Evolutionary conservation across 1,139 yeast species (phyloP), one percentile per base, ranked within the genome.

Genomic region (Yamadazyma kanchanaburiensis): DNA sequence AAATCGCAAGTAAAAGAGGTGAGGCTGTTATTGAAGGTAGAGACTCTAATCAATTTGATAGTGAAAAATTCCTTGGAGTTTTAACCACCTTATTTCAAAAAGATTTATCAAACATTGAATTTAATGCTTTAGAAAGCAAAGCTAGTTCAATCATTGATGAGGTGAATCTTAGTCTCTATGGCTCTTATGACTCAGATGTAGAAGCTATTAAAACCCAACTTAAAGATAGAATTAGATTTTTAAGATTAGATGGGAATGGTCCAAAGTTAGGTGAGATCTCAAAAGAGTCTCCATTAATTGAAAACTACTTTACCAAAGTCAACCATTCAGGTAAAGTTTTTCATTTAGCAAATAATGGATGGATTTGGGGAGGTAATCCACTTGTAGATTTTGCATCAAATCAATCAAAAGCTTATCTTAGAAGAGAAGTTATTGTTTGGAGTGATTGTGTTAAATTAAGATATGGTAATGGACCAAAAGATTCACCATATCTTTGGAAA

Each of bases 301-400:
- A 91, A 53, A 78, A 88, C 3, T 91, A 89, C 55, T 91, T 91
- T 54, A 87, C 97, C 2, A 66, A 88, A 36, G 77, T 89, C 43
- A 55, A 49, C 3, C 11, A 15, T 11, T 63, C 70, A 26, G 89
- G 87, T 4, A 66, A 70, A 27, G 58, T 67, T 1, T 78, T 77
- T 63, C 86, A 89, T 1, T 63, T 91, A 38, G 97, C 96, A 5
- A 91, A 91, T 51, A 91, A 91, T 50, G 98, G 98, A 25, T 91
- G 97, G 97, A 88, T 91, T 34, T 91, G 98, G 98, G 91, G 88
- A 32, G 96, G 96, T 10, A 82, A 89, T 45, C 96, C 97, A 3
- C 59, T 89, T 37, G 81, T 87, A 5, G 97, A 91, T 55, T 91
- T 89, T 69, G 98, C 97, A 0, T 84, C 95, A 1, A 59, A 69